Evolutionary conservation across 176 grass and related monocot species (phyloP).

Genomic region (Oropetium thomaeum): DNA sequence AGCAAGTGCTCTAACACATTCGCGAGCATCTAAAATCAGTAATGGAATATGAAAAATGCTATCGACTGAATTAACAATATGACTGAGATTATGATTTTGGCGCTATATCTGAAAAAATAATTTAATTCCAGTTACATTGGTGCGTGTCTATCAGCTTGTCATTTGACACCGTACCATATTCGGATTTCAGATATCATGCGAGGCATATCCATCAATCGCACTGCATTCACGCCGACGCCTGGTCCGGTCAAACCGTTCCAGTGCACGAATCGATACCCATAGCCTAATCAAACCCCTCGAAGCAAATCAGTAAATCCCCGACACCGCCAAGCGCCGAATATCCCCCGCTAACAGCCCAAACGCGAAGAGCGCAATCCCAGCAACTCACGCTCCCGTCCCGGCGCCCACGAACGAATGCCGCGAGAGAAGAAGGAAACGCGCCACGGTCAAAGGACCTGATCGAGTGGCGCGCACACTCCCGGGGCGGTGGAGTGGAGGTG

Average conservation of each 20-base stretch:
- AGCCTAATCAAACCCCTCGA: not conserved
- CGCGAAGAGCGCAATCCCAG: too few relatives aligned
- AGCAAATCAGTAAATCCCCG: not conserved
- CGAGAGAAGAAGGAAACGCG: not conserved
- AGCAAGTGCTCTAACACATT: not conserved
- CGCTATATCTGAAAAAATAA: not conserved
- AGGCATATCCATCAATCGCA: not conserved
- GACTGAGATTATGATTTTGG: not conserved
- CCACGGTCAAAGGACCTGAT: conserved; percentile 7
- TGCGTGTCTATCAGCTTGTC: not conserved
- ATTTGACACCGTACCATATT: not conserved
- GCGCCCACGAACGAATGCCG: too few relatives aligned
- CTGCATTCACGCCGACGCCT: not conserved
- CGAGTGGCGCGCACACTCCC: conserved; percentile 16
- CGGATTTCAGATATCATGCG: not conserved
- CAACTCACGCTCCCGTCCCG: too few relatives aligned
- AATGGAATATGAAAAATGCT: not conserved
- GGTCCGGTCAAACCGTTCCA: not conserved
- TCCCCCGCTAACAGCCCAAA: not conserved
- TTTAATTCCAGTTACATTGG: not conserved
- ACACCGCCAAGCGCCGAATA: not conserved
- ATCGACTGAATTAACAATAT: not conserved
- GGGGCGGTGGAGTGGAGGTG: not conserved
- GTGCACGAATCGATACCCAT: not conserved
- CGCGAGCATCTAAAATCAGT: not conserved